Evolutionary conservation across 495 filamentous ascomycete species (phyloP).

Genomic region (Patellaria atrata): DNA sequence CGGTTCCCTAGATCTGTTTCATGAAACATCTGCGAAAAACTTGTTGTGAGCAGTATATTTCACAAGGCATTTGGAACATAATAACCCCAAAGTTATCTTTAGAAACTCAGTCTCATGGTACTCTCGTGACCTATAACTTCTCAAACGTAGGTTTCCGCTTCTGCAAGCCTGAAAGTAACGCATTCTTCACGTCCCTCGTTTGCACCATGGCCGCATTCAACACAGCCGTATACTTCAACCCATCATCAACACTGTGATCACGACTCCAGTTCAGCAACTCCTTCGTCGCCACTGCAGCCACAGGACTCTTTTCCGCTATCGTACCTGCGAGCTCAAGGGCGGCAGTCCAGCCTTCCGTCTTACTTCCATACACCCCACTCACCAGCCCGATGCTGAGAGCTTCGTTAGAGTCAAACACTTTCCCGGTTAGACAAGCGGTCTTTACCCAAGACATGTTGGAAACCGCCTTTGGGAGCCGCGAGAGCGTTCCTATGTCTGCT

Average conservation of each 20-base stretch:
- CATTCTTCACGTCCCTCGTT: conserved; percentile 58
- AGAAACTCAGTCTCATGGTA: no score
- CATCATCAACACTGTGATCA: conserved; percentile 64
- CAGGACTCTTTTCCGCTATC: conserved; percentile 72
- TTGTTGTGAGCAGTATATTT: no score
- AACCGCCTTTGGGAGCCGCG: conserved; percentile 72
- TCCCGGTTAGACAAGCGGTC: conserved; percentile 67
- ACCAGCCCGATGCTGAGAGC: conserved; percentile 75
- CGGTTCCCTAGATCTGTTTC: no score
- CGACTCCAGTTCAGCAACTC: conserved; percentile 76
- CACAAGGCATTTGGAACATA: no score
- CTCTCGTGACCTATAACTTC: conserved; percentile 73
- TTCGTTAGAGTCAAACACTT: conserved; percentile 65
- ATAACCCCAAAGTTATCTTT: no score
- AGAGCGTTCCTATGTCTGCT: conserved; percentile 82
- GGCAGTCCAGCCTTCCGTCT: conserved; percentile 14
- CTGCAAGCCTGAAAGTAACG: conserved; percentile 59
- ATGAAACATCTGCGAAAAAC: no score
- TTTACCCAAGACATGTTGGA: conserved; percentile 74
- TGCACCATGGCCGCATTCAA: conserved; percentile 83
- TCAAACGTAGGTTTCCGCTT: conserved; percentile 74
- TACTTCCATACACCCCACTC: conserved; percentile 46
- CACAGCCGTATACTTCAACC: conserved; percentile 64
- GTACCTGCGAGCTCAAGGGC: conserved; percentile 51
- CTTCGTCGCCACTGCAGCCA: conserved; percentile 89